Conservation (phyloP, 352 stramenopile genomes). For the Globisporangium spiculum region DNA sequence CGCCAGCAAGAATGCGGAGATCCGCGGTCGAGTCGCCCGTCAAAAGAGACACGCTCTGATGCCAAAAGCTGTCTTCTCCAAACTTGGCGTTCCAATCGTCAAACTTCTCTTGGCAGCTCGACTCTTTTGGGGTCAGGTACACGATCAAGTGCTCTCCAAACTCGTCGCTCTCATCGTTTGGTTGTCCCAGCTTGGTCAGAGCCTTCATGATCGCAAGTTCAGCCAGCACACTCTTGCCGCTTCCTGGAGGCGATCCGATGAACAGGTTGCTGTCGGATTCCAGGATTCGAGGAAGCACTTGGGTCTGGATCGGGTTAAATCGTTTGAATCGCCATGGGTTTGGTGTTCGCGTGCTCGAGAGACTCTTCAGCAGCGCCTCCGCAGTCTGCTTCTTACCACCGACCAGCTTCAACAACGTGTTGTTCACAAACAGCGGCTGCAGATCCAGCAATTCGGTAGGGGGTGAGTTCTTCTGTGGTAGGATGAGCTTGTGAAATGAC, state of each 20-base stretch:
- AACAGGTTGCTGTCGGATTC: constrained; percentile 95
- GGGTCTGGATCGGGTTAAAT: constrained; percentile 99
- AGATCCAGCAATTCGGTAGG: constrained; percentile 98
- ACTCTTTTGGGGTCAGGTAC: constrained; percentile 92
- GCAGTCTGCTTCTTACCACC: constrained; percentile 58
- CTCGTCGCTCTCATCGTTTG: constrained; percentile 50
- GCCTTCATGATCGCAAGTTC: constrained; percentile 97
- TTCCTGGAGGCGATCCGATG: constrained; percentile 93
- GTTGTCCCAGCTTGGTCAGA: constrained; percentile 55
- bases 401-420: constrained; percentile 71
- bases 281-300: constrained; percentile 94
- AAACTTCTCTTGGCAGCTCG: constrained; percentile 60
- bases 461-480: constrained; percentile 98
- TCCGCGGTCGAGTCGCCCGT: constrained; percentile 94
- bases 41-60: constrained; percentile 87
- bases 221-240: constrained; percentile 92
- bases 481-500: constrained; percentile 98
- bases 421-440: constrained; percentile 93
- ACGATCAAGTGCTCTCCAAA: constrained; percentile 85
- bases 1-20: constrained; percentile 87
- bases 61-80: constrained; percentile 72
- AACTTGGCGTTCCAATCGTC: constrained; percentile 87
- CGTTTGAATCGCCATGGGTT: constrained; percentile 82
- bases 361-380: constrained; percentile 47
- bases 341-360: constrained; percentile 34